Base-by-base conservation (phyloP, 805 yeast species). In the Candida nanaspora region DNA sequence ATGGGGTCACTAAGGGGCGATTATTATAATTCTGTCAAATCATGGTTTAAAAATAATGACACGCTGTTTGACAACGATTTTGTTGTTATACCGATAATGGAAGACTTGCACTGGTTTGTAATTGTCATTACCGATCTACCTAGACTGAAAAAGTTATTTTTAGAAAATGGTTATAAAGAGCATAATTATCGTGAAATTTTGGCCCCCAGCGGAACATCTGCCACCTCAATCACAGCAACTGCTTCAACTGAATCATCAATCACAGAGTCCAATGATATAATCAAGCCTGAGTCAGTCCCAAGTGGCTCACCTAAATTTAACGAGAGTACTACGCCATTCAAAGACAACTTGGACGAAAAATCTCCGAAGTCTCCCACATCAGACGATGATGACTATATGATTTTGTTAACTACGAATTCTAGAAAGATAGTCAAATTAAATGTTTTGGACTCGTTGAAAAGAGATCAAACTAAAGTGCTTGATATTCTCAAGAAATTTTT, bases 101-200 rank as follows among this genome's bases (percentile, higher is more conserved):
- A 81, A 46, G 72, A 72, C 32, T 66, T 75, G 31, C 98, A 93
- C 62, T 93, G 98, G 98, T 86, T 80, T 55, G 80, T 89, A 35
- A 80, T 86, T 22, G 73, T 91, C 4, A 74, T 91, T 4, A 68
- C 77, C 43, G 72, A 82, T 45, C 63, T 76, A 51, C 66, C 76
- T 38, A 48, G 35, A 29, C 35, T 61, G 21, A 50, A 49, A 29
- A 16, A 27, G 10, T 3, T 3, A 6, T 11, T 27, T 14, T 11
- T 37, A 38, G 29, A 32, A 18, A n/a, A 15, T 5, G 27, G 21
- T 11, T 22, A 4, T 11, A 14, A 18, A 32, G 23, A 8, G n/a
- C 11, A 6, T 4, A 20, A 18, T 13, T 13, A 9, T 8, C 33
- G 19, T 6, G n/a, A n/a, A n/a, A n/a, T n/a, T n/a, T n/a, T n/a